phyloP scores from a whole-genome alignment of 495 filamentous ascomycete species.

The Neurospora terricola region DNA sequence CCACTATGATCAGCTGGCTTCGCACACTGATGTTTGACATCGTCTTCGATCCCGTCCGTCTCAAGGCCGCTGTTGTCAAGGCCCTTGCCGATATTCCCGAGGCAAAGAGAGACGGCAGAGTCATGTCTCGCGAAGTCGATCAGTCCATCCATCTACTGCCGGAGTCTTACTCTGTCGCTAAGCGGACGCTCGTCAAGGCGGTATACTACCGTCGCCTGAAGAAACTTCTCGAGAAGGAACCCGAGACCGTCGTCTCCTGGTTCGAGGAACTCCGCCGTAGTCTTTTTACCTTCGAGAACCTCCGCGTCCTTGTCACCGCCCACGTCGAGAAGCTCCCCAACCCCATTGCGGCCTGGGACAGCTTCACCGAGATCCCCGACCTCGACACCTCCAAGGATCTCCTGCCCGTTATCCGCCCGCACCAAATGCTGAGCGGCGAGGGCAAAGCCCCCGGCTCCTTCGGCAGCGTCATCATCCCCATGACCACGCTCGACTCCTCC shows the following conservation, averaged over 20 bases:
- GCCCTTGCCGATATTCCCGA: conserved; percentile 90
- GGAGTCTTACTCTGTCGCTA: conserved; percentile 65
- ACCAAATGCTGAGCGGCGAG: conserved; percentile 56
- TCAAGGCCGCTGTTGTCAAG: conserved; percentile 76
- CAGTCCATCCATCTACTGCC: conserved; percentile 66
- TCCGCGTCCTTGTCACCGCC: conserved; percentile 74
- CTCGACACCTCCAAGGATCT: conserved; percentile 35
- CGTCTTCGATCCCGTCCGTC: conserved; percentile 70
- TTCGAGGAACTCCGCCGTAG: conserved; percentile 66
- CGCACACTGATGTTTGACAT: conserved; percentile 76
- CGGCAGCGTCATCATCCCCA: conserved; percentile 70
- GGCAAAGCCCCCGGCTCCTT: conserved; percentile 62
- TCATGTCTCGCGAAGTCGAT: conserved; percentile 67
- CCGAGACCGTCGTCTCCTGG: conserved; percentile 57
- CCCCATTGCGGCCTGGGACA: conserved; percentile 79
- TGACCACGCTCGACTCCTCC: conserved; percentile 89
- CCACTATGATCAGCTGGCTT: conserved; percentile 73
- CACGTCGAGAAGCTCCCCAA: conserved; percentile 65
- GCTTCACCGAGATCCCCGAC: conserved; percentile 35
- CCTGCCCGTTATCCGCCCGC: conserved; percentile 33
- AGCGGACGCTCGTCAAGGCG: conserved; percentile 75
- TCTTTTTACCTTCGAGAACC: conserved; percentile 71
- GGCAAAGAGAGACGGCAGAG: conserved; percentile 76
- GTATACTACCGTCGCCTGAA: conserved; percentile 79
- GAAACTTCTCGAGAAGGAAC: conserved; percentile 60